Evolutionary conservation across 495 filamentous ascomycete genomes (phyloP).

Genomic region (Sordaria brevicollis): DNA sequence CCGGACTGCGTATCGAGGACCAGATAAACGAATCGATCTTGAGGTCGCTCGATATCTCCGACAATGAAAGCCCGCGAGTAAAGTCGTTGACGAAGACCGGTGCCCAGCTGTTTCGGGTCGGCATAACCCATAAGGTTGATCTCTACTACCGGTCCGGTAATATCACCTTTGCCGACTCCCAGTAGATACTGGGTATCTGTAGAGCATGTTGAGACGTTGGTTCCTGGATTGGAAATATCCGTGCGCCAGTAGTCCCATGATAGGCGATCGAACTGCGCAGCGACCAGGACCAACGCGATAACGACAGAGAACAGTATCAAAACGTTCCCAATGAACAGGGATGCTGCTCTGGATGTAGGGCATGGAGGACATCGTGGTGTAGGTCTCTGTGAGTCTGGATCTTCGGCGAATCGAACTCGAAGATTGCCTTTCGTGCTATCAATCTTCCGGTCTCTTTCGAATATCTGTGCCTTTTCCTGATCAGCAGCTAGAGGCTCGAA

Average conservation of each 20-base stretch:
- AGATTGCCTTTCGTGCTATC: background rate
- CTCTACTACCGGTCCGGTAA: constrained; percentile 92
- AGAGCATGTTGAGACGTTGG: background rate
- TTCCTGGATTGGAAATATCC: background rate
- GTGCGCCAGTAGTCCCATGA: background rate
- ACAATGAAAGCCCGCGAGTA: constrained; percentile 90
- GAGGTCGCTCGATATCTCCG: constrained; percentile 51
- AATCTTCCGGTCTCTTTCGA: background rate
- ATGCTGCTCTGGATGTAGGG: background rate
- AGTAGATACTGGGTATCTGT: constrained; percentile 49
- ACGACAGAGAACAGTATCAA: background rate
- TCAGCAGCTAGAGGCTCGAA: background rate
- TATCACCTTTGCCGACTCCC: constrained; percentile 91
- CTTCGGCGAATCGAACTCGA: background rate
- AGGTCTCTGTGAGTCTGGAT: background rate
- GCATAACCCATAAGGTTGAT: constrained; percentile 93
- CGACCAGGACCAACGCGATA: background rate
- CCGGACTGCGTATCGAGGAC: constrained; percentile 83
- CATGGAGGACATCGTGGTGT: background rate
- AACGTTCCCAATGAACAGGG: background rate
- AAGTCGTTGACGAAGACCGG: constrained; percentile 79
- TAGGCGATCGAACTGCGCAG: background rate
- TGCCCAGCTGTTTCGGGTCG: constrained; percentile 72
- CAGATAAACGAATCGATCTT: constrained; percentile 76
- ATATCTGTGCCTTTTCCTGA: background rate